Conservation (phyloP, 768 basidiomycete genomes). For the Podaxis sp. region DNA sequence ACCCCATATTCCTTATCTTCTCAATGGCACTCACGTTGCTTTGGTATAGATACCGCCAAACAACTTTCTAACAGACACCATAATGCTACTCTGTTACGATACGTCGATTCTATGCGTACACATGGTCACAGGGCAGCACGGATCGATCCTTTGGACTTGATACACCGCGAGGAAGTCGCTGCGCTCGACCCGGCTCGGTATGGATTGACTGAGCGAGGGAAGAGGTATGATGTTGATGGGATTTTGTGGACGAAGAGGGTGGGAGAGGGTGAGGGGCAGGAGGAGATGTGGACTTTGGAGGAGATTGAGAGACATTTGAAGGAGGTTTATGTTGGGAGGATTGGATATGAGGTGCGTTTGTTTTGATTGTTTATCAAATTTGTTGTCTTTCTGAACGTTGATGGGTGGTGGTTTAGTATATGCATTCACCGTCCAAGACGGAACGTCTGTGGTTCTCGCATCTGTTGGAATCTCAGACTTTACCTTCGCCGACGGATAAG, state of each 20-base stretch:
- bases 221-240: constrained; percentile 69
- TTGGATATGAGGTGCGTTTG: constrained; percentile 71
- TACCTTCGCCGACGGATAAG: constrained; percentile 30
- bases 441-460: constrained; percentile 89
- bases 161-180: constrained; percentile 75
- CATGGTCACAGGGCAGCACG: constrained; percentile 83
- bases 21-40: neutral
- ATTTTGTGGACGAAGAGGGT: constrained; percentile 71
- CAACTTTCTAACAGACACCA: constrained; percentile 64
- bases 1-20: neutral
- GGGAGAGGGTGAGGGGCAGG: constrained; percentile 21
- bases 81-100: constrained; percentile 80
- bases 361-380: neutral
- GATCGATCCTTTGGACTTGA: constrained; percentile 85
- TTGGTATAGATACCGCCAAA: constrained; percentile 47
- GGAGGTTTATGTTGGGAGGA: constrained; percentile 73
- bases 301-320: constrained; percentile 70
- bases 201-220: constrained; percentile 51
- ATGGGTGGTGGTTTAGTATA: constrained; percentile 39
- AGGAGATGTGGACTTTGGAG: constrained; percentile 58
- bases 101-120: constrained; percentile 83
- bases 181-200: constrained; percentile 78
- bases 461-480: constrained; percentile 63
- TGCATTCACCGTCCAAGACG: constrained; percentile 83
- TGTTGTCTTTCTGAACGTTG: neutral